These are phyloP conservation scores for Diaporthe sp. DNA, from an alignment of 2,329 filamentous ascomycete genomes.

Conservation along the genomic window DNA sequence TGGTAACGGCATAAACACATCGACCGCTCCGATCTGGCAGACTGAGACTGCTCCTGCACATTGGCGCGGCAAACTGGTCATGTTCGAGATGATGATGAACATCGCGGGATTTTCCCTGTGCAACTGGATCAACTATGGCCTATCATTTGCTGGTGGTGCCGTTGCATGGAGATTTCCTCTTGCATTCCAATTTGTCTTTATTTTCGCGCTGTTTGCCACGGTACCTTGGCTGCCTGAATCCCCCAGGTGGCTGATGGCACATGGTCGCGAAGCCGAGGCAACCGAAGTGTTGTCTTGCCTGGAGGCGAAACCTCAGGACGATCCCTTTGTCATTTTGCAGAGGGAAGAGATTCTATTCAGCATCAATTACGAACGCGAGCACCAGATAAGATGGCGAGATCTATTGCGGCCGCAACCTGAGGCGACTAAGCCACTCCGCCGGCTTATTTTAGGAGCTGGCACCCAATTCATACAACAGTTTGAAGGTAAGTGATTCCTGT, in stretches of 20 bases:
- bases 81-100: constrained; percentile 49
- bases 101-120: constrained; percentile 50
- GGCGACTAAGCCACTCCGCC: no score
- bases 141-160: constrained; percentile 51
- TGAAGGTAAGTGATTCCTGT: no score
- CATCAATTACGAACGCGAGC: no score
- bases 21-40: constrained; percentile 55
- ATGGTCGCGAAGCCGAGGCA: background rate
- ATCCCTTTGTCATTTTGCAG: no score
- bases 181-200: constrained; percentile 60
- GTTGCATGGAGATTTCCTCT: constrained; percentile 59
- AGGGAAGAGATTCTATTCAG: no score
- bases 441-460: no score
- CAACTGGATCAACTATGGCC: constrained; percentile 56
- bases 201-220: constrained; percentile 46
- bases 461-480: no score
- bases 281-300: constrained; percentile 20
- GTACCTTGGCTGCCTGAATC: constrained; percentile 51
- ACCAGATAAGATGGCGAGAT: no score
- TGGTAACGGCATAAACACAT: constrained; percentile 58
- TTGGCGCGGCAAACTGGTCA: constrained; percentile 49
- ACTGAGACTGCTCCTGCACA: constrained; percentile 51
- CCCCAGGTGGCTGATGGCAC: constrained; percentile 44
- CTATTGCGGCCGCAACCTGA: no score
- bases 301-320: constrained; percentile 40